Evolutionary conservation across 768 basidiomycete genomes (phyloP), one percentile per base, ranked within the genome.

Genomic region (Lentinula boryana): DNA sequence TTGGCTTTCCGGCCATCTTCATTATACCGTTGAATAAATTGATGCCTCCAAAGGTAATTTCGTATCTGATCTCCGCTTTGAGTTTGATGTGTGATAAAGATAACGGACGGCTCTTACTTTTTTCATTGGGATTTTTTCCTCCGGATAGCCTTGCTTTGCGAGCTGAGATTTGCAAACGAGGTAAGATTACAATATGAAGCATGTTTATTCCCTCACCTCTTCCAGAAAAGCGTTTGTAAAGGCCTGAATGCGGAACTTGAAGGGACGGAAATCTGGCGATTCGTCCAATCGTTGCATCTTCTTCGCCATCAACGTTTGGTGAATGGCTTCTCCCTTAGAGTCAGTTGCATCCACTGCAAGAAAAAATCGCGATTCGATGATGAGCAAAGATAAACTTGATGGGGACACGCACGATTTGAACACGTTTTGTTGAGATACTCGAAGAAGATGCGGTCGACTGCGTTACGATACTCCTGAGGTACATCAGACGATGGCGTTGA

Each of bases 1-100:
- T 99, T 99, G 23, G 95, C 92, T 76, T 99, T 99, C 75, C 98
- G 98, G 38, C 96, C 96, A 71, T 98, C 96, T 68, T 98, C 94
- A 71, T 99, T 99, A 79, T 95, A 98, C 33, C 96, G 91, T 32
- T 94, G 88, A 70, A 99, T 98, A 70, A 89, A 88, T 33, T 87
- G 88, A 67, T 95, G 93, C 62, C 86, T 87, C 96, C 96, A 99
- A 54, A 99, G 84, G 76, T 97, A 99, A 75, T 93, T 88, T 66
- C 95, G 88, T 71, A 93, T 85, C 91, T 93, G 62, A 56, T 31
- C 23, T 32, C 35, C 52, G 63, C 32, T 63, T 68, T 60, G 54
- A 64, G 54, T 52, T 43, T 57, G 40, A 61, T 60, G 33, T 48
- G 58, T 60, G 44, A 60, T 36, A 49, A 55, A 43, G 56, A 32